Base-by-base conservation (phyloP, 306 rosid species). In the Rosa rugosa region DNA sequence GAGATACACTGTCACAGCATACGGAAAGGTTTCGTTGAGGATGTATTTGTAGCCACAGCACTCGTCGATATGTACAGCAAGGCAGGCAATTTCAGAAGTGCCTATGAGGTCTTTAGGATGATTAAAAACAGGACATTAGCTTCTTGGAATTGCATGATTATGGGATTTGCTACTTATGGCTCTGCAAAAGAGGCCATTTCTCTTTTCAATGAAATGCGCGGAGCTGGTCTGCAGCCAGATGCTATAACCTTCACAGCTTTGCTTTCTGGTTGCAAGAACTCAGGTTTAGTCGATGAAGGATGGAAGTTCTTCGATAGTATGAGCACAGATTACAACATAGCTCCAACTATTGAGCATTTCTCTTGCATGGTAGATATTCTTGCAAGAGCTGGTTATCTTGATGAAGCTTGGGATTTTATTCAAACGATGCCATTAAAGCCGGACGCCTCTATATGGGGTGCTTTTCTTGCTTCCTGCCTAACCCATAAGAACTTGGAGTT, bases 101-200 rank as follows among this genome's bases (percentile, higher is more conserved):
- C 91, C 50, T 63, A 66, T 53, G 76, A 80, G 54, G 75, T 91
- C 77, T 91, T 91, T 85, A 69, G 65, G 78, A 86, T 76, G 79
- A 89, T 82, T 80, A 75, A 75, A 73, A 82, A 76, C 81, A 91
- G 88, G 84, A 85, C 92, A 50, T 73, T 84, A 46, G 89, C 91
- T 4, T 91, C 92, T 83, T 91, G 94, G 97, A 91, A 91, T 80
- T 89, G 97, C 84, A 83, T 91, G 92, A 86, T 91, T 83, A 88
- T 88, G 92, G 94, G 92, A 57, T 83, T 81, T 85, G 88, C 97
- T 34, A 81, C 71, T 67, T 81, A 88, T 81, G 88, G 94, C 77
- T 80, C 80, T 42, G 92, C 87, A 8, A 80, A 88, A 86, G 88
- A 89, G 77, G 90, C 83, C 20, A 82, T 82, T 18, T 77, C 14